These are phyloP conservation scores for Mycena maculata DNA, from an alignment of 768 basidiomycete genomes.

Conservation along the genomic window DNA sequence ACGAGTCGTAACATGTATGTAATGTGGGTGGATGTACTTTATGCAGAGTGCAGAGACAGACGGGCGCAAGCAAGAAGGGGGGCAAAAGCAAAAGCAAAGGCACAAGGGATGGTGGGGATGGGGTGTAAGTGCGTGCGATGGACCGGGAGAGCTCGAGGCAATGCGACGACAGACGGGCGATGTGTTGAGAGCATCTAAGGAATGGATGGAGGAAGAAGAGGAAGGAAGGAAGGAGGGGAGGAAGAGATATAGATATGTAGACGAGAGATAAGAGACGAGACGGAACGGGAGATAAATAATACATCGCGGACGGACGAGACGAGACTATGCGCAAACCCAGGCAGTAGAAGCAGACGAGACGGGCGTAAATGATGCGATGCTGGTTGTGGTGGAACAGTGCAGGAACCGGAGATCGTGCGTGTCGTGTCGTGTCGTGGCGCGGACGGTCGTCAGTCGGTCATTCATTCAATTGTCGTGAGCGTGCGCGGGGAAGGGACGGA, in stretches of 20 bases:
- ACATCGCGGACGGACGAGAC: slow-evolving; percentile 22
- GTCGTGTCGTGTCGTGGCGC: slow-evolving; percentile 26
- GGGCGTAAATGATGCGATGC: slow-evolving; percentile 22
- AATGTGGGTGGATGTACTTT: slow-evolving; percentile 16
- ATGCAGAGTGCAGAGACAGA: background rate
- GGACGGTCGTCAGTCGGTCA: slow-evolving; percentile 22
- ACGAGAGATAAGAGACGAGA: slow-evolving; percentile 24
- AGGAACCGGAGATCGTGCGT: slow-evolving; percentile 24
- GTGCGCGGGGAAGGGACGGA: background rate
- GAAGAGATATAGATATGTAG: slow-evolving; percentile 17
- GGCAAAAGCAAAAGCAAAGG: background rate
- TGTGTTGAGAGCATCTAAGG: slow-evolving; percentile 36
- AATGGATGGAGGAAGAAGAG: background rate
- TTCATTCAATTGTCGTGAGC: background rate
- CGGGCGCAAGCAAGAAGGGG: background rate
- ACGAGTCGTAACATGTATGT: slow-evolving; percentile 23
- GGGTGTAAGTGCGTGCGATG: slow-evolving; percentile 16
- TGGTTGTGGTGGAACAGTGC: slow-evolving; percentile 23
- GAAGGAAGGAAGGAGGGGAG: background rate
- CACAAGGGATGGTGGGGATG: background rate
- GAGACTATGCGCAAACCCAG: slow-evolving; percentile 29
- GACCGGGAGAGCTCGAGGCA: slow-evolving; percentile 1
- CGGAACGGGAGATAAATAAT: slow-evolving; percentile 22
- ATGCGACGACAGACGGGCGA: slow-evolving; percentile 19
- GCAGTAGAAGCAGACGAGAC: slow-evolving; percentile 23